phyloP scores from a whole-genome alignment of 495 filamentous ascomycete genomes.

The Poronia punctata region DNA sequence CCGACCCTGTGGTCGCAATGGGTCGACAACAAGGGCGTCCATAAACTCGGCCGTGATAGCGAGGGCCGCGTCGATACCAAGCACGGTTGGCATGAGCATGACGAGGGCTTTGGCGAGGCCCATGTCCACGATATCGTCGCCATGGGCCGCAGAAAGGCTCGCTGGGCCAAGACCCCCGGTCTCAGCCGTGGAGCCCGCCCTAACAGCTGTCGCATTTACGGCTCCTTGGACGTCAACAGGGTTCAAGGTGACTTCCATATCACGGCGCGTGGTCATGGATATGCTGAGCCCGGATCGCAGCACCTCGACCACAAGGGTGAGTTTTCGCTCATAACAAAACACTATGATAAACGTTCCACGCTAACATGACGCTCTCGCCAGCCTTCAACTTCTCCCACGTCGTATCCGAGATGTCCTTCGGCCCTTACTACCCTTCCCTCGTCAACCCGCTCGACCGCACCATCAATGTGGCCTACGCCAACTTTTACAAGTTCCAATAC shows the following conservation, averaged over 20 bases:
- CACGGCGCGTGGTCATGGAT: constrained; percentile 91
- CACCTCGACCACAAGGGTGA: constrained; percentile 82
- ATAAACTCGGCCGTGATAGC: constrained; percentile 51
- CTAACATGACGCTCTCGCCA: constrained; percentile 20
- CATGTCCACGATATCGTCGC: constrained; percentile 68
- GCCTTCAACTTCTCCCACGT: constrained; percentile 98
- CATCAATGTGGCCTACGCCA: constrained; percentile 57
- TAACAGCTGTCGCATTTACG: constrained; percentile 79
- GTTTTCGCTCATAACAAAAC: constrained; percentile 23
- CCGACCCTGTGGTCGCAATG: constrained; percentile 74
- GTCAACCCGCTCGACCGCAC: constrained; percentile 92
- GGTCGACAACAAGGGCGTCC: constrained; percentile 65
- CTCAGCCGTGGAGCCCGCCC: constrained; percentile 44
- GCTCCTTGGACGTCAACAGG: constrained; percentile 85
- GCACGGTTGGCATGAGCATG: constrained; percentile 51
- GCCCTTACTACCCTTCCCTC: constrained; percentile 87
- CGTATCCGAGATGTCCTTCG: constrained; percentile 93
- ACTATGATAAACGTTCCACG: constrained; percentile 1
- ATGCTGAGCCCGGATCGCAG: constrained; percentile 58
- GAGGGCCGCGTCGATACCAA: constrained; percentile 42
- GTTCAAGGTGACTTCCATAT: constrained; percentile 99
- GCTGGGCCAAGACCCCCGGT: constrained; percentile 67
- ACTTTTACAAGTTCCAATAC: constrained; percentile 98
- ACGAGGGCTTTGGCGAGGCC: constrained; percentile 57
- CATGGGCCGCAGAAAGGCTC: constrained; percentile 46